Base-by-base conservation (phyloP, 805 yeast species). In the Wickerhamomyces ciferrii region DNA sequence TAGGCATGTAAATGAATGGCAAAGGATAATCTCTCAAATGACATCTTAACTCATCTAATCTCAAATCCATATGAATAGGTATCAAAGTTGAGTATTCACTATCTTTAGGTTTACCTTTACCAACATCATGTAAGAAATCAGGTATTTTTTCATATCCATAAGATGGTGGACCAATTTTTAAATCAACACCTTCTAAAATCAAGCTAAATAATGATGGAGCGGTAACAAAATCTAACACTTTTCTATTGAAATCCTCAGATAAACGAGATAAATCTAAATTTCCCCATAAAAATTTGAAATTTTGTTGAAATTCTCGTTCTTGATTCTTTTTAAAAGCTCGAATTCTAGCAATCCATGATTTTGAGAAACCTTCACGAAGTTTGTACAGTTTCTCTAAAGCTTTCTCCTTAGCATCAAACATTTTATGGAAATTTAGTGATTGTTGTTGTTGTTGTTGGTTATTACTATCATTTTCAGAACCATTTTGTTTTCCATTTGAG, bases 1-100 rank as follows among this genome's bases (percentile, higher is more conserved):
- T 65, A 0, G 96, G 96, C 50, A 91, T 78, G 52, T 81, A 81
- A 9, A 87, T 62, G 43, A 91, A 66, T 0, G 98, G 97, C 15
- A 92, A 58, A 0, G 97, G 97, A 58, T 85, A 89, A 58, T 91
- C 98, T 45, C 94, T 70, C 49, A 91, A 54, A 59, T 87, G 92
- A 55, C 81, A 73, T 48, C 94, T 67, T 13, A 83, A 60, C 55
- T 88, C 95, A 3, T 68, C 66, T 35, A 87, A 68, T 15, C 67
- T 70, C 43, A 87, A 67, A 45, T 82, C 78, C 14, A 85, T 39
- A 60, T 69, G 68, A 45, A 81, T 55, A 0, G 97, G 97, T 2
- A 90, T 56, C 59, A 84, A 60, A 18, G 87, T 70, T 1, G 92
- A 80, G 61, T 79, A 91, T 43, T 71, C 59, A 0, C 89, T 79